Evolutionary conservation across 345 rosid species (phyloP).

Genomic region (Populus alba): DNA sequence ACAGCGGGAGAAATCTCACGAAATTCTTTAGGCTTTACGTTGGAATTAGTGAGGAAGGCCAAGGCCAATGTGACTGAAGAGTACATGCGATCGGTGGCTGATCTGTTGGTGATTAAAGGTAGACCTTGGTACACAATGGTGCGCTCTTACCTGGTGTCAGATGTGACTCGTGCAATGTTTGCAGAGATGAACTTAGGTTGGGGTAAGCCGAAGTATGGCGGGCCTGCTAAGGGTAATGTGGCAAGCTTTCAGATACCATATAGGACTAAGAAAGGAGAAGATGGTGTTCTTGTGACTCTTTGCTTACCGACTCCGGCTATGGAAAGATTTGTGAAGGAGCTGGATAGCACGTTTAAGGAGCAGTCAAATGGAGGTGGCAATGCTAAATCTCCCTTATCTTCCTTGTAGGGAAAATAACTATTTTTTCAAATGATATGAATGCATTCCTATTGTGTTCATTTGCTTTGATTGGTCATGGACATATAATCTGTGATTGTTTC

Average conservation of each 20-base stretch:
- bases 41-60: constrained; percentile 21
- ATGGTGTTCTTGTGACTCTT: constrained; percentile 10
- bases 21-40: constrained; percentile 15
- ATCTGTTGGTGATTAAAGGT: constrained; percentile 13
- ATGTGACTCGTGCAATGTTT: background rate
- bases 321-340: constrained; percentile 18
- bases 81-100: constrained; percentile 23
- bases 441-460: too few species aligned
- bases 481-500: too few species aligned
- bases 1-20: constrained; percentile 13
- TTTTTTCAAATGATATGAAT: too few species aligned
- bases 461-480: too few species aligned
- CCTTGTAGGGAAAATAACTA: background rate
- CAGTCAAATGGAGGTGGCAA: background rate
- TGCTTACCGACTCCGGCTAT: constrained; percentile 18
- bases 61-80: constrained; percentile 22
- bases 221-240: constrained; percentile 8
- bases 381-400: background rate
- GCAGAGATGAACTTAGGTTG: constrained; percentile 23
- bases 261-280: constrained; percentile 14
- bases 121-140: constrained; percentile 15
- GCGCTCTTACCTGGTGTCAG: constrained; percentile 15
- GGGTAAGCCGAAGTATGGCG: constrained; percentile 15
- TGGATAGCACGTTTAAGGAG: constrained; percentile 6
- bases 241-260: constrained; percentile 2